Percentiles rank a stretch among this genome's conserved stretches.
Conservation (phyloP, 2,329 filamentous ascomycete species). For the Fusarium acutatum region DNA sequence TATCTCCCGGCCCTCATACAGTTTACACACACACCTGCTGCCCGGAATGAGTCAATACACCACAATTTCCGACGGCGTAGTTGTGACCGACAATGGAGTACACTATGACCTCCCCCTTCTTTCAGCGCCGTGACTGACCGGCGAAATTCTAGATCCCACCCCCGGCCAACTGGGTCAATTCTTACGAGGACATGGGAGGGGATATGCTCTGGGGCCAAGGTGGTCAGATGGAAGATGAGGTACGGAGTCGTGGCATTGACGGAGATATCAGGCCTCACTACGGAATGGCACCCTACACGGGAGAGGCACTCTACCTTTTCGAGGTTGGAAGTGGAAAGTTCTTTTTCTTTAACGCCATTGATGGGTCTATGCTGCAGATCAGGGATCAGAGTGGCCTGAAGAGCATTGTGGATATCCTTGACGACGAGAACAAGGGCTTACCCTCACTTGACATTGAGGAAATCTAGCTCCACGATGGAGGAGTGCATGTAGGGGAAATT, state of each 20-base stretch:
- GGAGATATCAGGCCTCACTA: background rate
- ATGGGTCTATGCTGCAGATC: background rate
- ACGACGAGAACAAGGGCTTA: background rate
- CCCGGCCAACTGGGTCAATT: background rate
- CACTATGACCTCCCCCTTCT: background rate
- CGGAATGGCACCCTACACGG: background rate
- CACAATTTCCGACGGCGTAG: background rate
- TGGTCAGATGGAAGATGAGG: background rate
- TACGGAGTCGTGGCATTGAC: background rate
- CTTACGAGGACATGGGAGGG: background rate
- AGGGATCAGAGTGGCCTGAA: background rate
- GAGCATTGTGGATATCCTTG: background rate
- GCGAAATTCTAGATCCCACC: background rate
- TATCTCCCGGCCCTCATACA: fast-evolving
- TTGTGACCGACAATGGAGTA: background rate
- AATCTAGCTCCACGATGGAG: background rate
- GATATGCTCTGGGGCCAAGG: background rate
- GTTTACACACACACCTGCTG: fast-evolving
- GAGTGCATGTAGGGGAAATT: background rate
- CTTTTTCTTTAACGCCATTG: background rate
- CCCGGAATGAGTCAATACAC: background rate
- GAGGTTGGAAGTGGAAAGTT: background rate
- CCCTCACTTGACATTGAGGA: background rate
- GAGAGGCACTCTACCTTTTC: background rate
- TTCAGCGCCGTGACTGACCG: background rate